Evolutionary conservation across 345 rosid species (phyloP), one percentile per base, ranked within the genome.

Genomic region (Dipteronia sinensis): DNA sequence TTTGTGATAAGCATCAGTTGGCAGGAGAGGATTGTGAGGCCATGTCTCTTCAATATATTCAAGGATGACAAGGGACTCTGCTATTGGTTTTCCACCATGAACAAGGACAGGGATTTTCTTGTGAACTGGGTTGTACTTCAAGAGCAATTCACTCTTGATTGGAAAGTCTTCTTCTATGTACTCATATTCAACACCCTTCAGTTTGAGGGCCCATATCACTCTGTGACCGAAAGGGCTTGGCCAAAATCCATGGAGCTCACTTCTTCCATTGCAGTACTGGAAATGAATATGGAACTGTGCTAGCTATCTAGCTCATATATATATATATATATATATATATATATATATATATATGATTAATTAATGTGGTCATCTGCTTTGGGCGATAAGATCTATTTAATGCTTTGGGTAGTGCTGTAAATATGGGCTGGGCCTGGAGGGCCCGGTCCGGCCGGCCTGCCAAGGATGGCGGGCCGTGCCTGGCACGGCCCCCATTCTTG

Each of bases 21-120:
- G 79, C 13, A 76, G 67, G 61, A 76, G 69, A 12, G 79, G 74
- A 59, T 76, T 56, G 10, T 53, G 15, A 4, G 72, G 71, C 71
- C 78, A 75, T 4, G 62, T 75, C 55, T 75, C 78, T 51, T 76
- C 78, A 23, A 76, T 67, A 65, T 75, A 75, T 65, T 75, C 78
- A 38, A 75, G 78, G 40, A 66, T 75, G 62, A 66, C 64, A 10
- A 22, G 42, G 25, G 78, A 76, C 78, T 76, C 78, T 4, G 65
- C 53, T 13, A 76, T 34, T 19, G 73, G 55, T 40, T 65, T 65
- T 16, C 66, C 78, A 17, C 19, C 42, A 67, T 76, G 78, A 20
- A 76, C 72, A 22, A 67, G 73, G 3, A 76, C 73, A 20, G 79
- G 79, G 22, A 67, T 51, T 10, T 76, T 76, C 38, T 76, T 76